Conservation (phyloP, 129 eudicot species). For the Logfia minima region DNA sequence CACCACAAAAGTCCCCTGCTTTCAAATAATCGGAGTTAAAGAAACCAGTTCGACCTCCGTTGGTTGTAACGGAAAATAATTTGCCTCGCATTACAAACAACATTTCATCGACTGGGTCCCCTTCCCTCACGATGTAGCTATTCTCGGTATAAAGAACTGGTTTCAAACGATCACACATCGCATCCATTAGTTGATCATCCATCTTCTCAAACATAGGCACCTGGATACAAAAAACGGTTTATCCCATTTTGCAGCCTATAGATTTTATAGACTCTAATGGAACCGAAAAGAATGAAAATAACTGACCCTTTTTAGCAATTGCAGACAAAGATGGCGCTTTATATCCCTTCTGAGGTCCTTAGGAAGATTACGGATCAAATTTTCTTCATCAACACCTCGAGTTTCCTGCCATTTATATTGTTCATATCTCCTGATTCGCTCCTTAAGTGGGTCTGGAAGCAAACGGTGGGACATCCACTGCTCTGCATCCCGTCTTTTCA, state of each 20-base stretch:
- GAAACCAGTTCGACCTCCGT: slow-evolving; percentile 93
- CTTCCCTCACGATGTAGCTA: slow-evolving; percentile 84
- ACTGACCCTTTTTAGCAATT: slow-evolving; percentile 79
- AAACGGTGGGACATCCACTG: slow-evolving; percentile 99
- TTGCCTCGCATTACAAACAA: slow-evolving; percentile 88
- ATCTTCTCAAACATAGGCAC: slow-evolving; percentile 97
- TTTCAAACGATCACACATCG: slow-evolving; percentile 87
- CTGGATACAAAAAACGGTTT: slow-evolving; percentile 29
- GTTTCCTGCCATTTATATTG: slow-evolving; percentile 99
- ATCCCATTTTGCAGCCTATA: background rate
- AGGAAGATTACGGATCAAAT: slow-evolving; percentile 74
- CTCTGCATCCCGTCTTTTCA: slow-evolving; percentile 93
- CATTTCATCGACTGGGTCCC: slow-evolving; percentile 97
- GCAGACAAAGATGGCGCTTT: slow-evolving; percentile 93
- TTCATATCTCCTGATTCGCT: slow-evolving; percentile 89
- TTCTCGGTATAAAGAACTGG: slow-evolving; percentile 81
- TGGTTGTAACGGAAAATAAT: slow-evolving; percentile 69
- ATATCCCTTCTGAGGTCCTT: slow-evolving; percentile 97
- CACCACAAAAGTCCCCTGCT: slow-evolving; percentile 97
- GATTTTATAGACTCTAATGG: background rate
- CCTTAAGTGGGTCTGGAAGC: slow-evolving; percentile 77
- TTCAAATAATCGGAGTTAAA: slow-evolving; percentile 67
- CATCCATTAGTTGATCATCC: slow-evolving; percentile 94
- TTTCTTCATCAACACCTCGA: slow-evolving; percentile 97
- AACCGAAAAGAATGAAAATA: background rate